These are phyloP conservation scores for Exophiala viscosa DNA, from an alignment of 2,329 filamentous ascomycete species.

Conservation along the genomic window DNA sequence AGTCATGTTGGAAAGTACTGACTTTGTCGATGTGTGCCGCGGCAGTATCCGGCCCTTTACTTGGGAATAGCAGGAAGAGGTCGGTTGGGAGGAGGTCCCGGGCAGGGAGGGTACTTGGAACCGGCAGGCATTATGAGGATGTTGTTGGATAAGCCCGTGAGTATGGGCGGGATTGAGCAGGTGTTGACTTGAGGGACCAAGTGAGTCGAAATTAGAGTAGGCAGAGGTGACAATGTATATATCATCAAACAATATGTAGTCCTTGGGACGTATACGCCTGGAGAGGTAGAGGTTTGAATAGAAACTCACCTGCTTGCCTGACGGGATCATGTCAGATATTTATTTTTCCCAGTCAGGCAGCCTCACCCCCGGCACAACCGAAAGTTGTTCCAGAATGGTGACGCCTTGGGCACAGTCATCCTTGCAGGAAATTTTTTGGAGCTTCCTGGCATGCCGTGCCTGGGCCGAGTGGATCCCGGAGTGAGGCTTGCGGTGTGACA, in stretches of 20 bases:
- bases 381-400: slow-evolving; percentile 26
- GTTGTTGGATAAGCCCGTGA: not conserved
- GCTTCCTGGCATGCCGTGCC: slow-evolving; percentile 6
- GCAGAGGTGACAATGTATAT: slow-evolving; percentile 3
- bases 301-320: not conserved
- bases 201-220: not conserved
- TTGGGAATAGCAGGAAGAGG: slow-evolving; percentile 33
- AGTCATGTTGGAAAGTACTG: not conserved
- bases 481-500: slow-evolving; percentile 17
- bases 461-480: slow-evolving; percentile 13
- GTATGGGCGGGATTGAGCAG: slow-evolving; percentile 1
- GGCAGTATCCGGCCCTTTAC: not conserved
- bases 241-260: slow-evolving; percentile 3
- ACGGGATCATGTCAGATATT: slow-evolving; percentile 18
- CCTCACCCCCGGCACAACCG: slow-evolving; percentile 13
- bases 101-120: slow-evolving; percentile 33
- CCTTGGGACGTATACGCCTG: not conserved
- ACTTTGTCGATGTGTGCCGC: not conserved
- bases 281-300: not conserved
- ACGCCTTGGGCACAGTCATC: slow-evolving; percentile 24
- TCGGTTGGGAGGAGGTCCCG: slow-evolving; percentile 32
- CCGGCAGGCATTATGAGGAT: slow-evolving; percentile 29
- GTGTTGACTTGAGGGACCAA: not conserved
- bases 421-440: slow-evolving; percentile 11
- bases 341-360: slow-evolving; percentile 20